Conservation (phyloP, 2,329 filamentous ascomycete species). For the Ophiostoma perfectum region DNA sequence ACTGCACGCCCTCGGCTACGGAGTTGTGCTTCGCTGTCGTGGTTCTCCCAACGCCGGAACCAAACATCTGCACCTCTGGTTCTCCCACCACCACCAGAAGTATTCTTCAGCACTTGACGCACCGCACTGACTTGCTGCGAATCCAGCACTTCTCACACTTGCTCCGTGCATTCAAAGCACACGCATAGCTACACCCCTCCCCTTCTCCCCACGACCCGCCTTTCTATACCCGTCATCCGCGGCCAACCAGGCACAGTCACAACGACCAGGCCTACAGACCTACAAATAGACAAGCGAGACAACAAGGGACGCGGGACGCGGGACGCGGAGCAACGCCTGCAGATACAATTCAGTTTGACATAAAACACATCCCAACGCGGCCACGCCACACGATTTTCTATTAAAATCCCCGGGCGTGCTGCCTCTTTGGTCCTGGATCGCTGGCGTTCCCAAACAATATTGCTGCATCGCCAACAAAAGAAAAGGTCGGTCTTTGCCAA, state of each 20-base stretch:
- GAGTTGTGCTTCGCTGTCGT: background rate
- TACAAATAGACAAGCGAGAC: background rate
- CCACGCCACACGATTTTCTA: background rate
- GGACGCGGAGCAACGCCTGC: background rate
- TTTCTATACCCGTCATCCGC: background rate
- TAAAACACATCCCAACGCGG: background rate
- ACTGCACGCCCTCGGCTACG: background rate
- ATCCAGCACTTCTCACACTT: background rate
- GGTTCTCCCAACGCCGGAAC: background rate
- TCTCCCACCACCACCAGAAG: background rate
- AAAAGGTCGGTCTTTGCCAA: background rate
- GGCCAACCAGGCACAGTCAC: background rate
- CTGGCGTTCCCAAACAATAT: background rate
- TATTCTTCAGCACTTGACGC: background rate
- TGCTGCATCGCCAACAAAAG: background rate
- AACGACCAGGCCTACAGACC: too few species aligned
- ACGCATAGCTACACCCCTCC: background rate
- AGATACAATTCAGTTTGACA: background rate
- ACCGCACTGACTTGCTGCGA: too few species aligned
- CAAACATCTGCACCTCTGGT: background rate
- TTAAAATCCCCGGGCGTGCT: background rate
- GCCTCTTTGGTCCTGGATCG: slow-evolving; percentile 10
- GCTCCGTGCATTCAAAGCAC: background rate
- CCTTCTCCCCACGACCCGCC: background rate
- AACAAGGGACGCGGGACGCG: background rate